Percentiles rank a stretch among this genome's conserved stretches.
Conservation (phyloP, 2,329 filamentous ascomycete species). For the Cladosporium oxysporum region DNA sequence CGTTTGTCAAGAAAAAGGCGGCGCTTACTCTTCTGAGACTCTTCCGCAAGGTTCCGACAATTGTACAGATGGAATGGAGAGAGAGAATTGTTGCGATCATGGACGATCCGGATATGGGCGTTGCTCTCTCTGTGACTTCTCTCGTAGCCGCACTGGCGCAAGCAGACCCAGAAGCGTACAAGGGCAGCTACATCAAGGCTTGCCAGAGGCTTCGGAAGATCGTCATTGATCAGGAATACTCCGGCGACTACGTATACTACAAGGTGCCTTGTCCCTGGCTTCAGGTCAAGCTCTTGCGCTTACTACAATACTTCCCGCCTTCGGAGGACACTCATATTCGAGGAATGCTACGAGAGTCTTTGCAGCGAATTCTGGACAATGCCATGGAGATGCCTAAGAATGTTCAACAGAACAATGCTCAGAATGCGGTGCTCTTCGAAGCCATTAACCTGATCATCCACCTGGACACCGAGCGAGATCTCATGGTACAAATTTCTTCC, state of each 20-base stretch:
- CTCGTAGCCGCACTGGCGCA: conserved; percentile 92
- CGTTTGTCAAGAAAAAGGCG: conserved; percentile 99
- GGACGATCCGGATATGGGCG: conserved; percentile 93
- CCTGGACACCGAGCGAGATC: conserved; percentile 86
- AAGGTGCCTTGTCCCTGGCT: conserved; percentile 99
- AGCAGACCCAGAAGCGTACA: conserved; percentile 92
- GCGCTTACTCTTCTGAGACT: conserved; percentile 88
- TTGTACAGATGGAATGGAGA: conserved; percentile 95
- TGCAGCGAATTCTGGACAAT: conserved; percentile 87
- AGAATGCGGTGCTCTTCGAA: conserved; percentile 96
- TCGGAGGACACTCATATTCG: conserved; percentile 93
- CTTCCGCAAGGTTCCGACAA: conserved; percentile 90
- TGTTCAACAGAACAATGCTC: conserved; percentile 98
- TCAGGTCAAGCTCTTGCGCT: conserved; percentile 86
- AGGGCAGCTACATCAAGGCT: conserved; percentile 90
- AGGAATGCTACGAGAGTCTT: conserved; percentile 84
- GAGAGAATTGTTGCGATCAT: conserved; percentile 98
- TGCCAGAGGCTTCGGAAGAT: conserved; percentile 86
- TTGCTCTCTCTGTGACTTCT: conserved; percentile 92
- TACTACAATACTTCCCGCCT: conserved; percentile 94
- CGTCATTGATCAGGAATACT: conserved; percentile 85
- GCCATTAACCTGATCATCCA: conserved; percentile 99
- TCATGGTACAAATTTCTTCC: conserved; percentile 95
- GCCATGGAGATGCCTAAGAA: conserved; percentile 96
- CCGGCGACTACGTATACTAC: conserved; percentile 94